Conservation (phyloP, 2,329 filamentous ascomycete species). For the Chalaropsis thielavioides region DNA sequence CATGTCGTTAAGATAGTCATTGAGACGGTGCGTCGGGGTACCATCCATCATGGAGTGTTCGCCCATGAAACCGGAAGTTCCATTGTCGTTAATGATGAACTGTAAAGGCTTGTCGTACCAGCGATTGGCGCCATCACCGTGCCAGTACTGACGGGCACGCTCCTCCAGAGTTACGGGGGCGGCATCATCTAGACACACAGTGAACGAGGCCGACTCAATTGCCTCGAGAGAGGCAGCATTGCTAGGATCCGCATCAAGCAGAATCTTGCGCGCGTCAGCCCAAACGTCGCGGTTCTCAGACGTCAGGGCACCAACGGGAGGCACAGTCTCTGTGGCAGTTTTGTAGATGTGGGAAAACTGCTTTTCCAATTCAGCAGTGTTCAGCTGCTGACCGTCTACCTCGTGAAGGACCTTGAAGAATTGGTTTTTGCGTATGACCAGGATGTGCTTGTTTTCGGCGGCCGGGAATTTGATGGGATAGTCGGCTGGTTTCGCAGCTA, state of each 20-base stretch:
- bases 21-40: conserved; percentile 89
- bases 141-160: conserved; percentile 93
- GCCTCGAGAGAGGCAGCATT: conserved; percentile 66
- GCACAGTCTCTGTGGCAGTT: conserved; percentile 47
- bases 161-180: conserved; percentile 86
- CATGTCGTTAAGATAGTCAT: conserved; percentile 82
- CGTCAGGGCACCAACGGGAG: conserved; percentile 72
- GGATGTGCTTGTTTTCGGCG: conserved; percentile 68
- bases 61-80: conserved; percentile 91
- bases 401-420: conserved; percentile 88
- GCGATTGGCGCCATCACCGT: conserved; percentile 86
- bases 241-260: conserved; percentile 60
- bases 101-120: conserved; percentile 98
- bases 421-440: conserved; percentile 87
- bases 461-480: conserved; percentile 67
- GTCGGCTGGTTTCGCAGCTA: conserved; percentile 70
- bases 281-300: conserved; percentile 88
- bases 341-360: conserved; percentile 80
- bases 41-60: conserved; percentile 99
- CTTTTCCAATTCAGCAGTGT: conserved; percentile 73
- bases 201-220: conserved; percentile 79
- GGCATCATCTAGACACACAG: conserved; percentile 87
- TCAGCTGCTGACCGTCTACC: conserved; percentile 70
- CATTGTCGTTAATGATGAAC: conserved; percentile 97
- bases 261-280: conserved; percentile 64